These are phyloP conservation scores for Puccinia novopanici DNA, from an alignment of 1,284 basidiomycete species.

Conservation along the genomic window DNA sequence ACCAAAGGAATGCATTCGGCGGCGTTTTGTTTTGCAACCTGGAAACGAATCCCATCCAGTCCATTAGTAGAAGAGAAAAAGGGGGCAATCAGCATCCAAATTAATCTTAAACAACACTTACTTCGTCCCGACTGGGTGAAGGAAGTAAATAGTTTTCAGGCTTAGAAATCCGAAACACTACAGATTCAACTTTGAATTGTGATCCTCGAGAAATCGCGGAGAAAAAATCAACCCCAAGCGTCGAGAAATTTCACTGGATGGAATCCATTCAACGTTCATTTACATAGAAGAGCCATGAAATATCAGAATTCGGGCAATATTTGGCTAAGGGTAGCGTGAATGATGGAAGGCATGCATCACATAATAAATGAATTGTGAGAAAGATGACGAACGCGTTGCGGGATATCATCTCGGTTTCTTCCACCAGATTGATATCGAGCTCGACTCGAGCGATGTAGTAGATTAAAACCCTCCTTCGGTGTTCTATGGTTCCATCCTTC, in stretches of 20 bases:
- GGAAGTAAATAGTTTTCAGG: constrained; percentile 86
- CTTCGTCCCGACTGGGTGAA: constrained; percentile 80
- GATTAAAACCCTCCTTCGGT: constrained; percentile 66
- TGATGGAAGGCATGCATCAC: not conserved
- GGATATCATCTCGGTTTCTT: constrained; percentile 75
- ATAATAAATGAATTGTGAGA: not conserved
- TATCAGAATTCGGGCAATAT: constrained; percentile 4
- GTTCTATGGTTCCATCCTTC: constrained; percentile 66
- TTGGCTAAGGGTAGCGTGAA: not conserved
- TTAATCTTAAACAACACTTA: constrained; percentile 60
- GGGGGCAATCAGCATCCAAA: not conserved
- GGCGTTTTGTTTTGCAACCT: constrained; percentile 95
- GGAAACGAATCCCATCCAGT: constrained; percentile 10
- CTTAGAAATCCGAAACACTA: constrained; percentile 97
- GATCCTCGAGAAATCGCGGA: constrained; percentile 92
- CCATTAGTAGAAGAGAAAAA: constrained; percentile 21
- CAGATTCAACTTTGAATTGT: constrained; percentile 97
- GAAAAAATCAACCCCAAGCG: constrained; percentile 95
- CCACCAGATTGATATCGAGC: constrained; percentile 74
- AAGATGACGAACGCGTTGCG: constrained; percentile 74
- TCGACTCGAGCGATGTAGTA: constrained; percentile 70
- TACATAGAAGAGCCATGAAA: not conserved
- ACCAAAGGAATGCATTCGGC: constrained; percentile 92
- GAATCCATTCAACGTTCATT: constrained; percentile 25
- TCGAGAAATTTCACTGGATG: constrained; percentile 85